Conservation (phyloP, 2,329 filamentous ascomycete genomes). For the Alternaria ventricosa region DNA sequence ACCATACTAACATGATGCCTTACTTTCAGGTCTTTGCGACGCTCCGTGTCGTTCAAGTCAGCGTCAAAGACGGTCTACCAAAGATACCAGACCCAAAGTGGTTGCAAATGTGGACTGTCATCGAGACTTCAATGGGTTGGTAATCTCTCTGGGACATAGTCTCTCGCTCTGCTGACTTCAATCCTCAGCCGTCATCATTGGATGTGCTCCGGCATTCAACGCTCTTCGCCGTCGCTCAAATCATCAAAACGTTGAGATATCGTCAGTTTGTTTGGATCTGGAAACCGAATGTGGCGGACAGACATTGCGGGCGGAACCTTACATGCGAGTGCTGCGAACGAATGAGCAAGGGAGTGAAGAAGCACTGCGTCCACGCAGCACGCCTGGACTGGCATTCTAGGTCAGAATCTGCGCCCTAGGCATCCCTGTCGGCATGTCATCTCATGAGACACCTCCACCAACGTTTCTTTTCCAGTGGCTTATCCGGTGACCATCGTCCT, state of each 20-base stretch:
- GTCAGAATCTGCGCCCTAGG: background rate
- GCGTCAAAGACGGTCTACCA: background rate
- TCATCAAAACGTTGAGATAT: background rate
- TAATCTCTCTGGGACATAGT: background rate
- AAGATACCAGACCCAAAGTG: background rate
- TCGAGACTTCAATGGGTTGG: background rate
- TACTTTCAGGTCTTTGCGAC: background rate
- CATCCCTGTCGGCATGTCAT: background rate
- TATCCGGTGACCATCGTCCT: background rate
- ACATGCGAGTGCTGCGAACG: background rate
- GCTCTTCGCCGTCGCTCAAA: background rate
- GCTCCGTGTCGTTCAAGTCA: background rate
- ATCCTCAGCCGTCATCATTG: background rate
- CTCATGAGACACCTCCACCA: background rate
- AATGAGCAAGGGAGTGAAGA: background rate
- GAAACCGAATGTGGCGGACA: background rate
- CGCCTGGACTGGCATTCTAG: background rate
- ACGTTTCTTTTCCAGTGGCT: background rate
- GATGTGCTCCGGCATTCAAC: background rate
- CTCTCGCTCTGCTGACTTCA: background rate
- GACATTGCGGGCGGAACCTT: rapidly evolving
- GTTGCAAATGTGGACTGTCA: background rate
- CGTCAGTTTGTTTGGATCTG: background rate
- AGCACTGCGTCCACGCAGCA: background rate
- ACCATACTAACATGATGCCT: too few species aligned